phyloP scores from a whole-genome alignment of 371 early-diverging fungal species.

The Furculomyces boomerangus region DNA sequence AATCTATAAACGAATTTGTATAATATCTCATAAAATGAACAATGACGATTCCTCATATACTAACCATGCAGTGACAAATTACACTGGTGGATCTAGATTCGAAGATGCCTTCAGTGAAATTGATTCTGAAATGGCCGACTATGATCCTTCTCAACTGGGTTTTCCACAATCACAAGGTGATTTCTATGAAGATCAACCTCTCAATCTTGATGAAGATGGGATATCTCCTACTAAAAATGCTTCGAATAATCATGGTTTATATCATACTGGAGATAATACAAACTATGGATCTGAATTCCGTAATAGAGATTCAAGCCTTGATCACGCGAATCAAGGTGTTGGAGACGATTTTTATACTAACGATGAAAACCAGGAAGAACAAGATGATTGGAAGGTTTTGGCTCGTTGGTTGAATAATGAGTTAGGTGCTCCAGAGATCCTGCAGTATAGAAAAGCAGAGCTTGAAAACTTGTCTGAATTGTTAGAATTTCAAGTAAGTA shows the following conservation, averaged over 20 bases:
- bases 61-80: background rate
- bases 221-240: background rate
- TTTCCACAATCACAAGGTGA: background rate
- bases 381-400: slow-evolving; percentile 29
- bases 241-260: background rate
- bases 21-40: too few species aligned
- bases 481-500: slow-evolving; percentile 37
- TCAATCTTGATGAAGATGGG: background rate
- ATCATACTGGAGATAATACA: background rate
- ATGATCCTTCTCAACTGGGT: too few species aligned
- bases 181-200: slow-evolving; percentile 1
- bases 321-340: background rate
- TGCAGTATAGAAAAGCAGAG: slow-evolving; percentile 34
- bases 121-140: background rate
- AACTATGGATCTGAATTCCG: background rate
- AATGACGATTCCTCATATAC: background rate
- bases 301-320: background rate
- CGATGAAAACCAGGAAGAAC: slow-evolving; percentile 8
- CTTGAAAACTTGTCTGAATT: slow-evolving; percentile 39
- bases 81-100: background rate
- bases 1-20: too few species aligned
- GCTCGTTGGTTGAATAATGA: slow-evolving; percentile 63
- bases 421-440: slow-evolving; percentile 54
- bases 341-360: background rate
- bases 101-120: background rate